Conservation (phyloP, 2,329 filamentous ascomycete genomes). For the Monilinia fructicola region DNA sequence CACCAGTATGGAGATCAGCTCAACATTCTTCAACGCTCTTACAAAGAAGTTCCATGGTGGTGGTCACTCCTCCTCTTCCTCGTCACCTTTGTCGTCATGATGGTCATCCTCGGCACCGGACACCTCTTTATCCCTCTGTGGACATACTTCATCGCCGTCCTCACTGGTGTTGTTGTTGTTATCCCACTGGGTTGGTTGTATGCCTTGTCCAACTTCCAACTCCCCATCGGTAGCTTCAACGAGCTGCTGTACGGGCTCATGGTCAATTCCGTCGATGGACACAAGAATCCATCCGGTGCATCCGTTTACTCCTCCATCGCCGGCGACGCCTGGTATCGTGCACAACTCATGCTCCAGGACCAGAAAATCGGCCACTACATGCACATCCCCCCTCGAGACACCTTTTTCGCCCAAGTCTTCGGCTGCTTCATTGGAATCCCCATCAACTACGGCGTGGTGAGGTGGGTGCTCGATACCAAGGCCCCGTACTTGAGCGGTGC, state of each 20-base stretch:
- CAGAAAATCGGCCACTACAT: constrained; percentile 65
- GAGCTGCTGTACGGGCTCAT: constrained; percentile 61
- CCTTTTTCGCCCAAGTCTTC: constrained; percentile 62
- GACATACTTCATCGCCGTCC: constrained; percentile 58
- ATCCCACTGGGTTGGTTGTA: constrained; percentile 60
- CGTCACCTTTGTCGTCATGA: constrained; percentile 50
- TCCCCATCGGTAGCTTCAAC: constrained; percentile 58
- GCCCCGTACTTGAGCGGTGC: constrained; percentile 53
- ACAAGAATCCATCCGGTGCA: constrained; percentile 58
- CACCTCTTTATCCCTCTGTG: constrained; percentile 59
- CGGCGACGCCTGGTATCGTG: constrained; percentile 61
- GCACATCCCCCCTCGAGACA: constrained; percentile 57
- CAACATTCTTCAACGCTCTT: constrained; percentile 57
- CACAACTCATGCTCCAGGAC: constrained; percentile 59
- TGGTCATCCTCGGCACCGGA: constrained; percentile 52
- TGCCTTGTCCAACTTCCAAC: constrained; percentile 55
- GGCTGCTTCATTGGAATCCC: constrained; percentile 59
- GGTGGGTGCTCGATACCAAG: constrained; percentile 59
- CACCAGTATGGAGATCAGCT: constrained; percentile 58
- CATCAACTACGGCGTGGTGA: constrained; percentile 60
- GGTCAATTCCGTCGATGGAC: constrained; percentile 51
- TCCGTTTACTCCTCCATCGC: constrained; percentile 59
- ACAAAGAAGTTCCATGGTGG: constrained; percentile 58
- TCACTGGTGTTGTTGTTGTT: constrained; percentile 55
- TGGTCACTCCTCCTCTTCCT: constrained; percentile 56